A percentile compares a stretch with the other conserved stretches of the same genome.
Conservation (phyloP, 176 grass and related monocot species). For the Alopecurus myosuroides region DNA sequence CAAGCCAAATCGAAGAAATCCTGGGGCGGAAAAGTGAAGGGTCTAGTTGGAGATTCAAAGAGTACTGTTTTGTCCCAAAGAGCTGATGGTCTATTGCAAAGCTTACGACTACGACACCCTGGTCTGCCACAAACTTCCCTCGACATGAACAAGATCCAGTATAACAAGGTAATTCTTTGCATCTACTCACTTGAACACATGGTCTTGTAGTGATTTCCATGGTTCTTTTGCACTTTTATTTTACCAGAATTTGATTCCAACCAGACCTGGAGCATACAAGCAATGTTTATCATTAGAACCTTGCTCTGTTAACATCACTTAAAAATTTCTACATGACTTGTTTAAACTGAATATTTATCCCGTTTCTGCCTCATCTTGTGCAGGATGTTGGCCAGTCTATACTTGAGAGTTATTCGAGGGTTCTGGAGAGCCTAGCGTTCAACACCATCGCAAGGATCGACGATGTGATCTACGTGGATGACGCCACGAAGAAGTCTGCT, state of each 20-base stretch:
- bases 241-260: not conserved
- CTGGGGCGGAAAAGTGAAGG: slow-evolving; percentile 92
- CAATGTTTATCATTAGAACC: not conserved
- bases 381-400: slow-evolving; percentile 98
- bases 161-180: slow-evolving; percentile 77
- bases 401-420: slow-evolving; percentile 95
- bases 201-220: not conserved
- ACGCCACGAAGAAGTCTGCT: slow-evolving; percentile 70
- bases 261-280: not conserved
- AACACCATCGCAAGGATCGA: slow-evolving; percentile 93
- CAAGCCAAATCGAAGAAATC: slow-evolving; percentile 74
- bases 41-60: slow-evolving; percentile 62
- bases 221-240: not conserved
- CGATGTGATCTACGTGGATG: slow-evolving; percentile 85
- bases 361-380: slow-evolving; percentile 23
- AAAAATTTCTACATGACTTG: not conserved
- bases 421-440: slow-evolving; percentile 92
- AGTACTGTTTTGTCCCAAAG: slow-evolving; percentile 62
- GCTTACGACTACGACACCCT: slow-evolving; percentile 80
- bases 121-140: slow-evolving; percentile 81
- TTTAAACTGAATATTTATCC: not conserved
- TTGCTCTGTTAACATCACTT: not conserved
- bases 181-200: not conserved
- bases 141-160: slow-evolving; percentile 99
- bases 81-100: slow-evolving; percentile 79